Conservation (phyloP, 257 asterid genomes). For the Scutellaria baicalensis region DNA sequence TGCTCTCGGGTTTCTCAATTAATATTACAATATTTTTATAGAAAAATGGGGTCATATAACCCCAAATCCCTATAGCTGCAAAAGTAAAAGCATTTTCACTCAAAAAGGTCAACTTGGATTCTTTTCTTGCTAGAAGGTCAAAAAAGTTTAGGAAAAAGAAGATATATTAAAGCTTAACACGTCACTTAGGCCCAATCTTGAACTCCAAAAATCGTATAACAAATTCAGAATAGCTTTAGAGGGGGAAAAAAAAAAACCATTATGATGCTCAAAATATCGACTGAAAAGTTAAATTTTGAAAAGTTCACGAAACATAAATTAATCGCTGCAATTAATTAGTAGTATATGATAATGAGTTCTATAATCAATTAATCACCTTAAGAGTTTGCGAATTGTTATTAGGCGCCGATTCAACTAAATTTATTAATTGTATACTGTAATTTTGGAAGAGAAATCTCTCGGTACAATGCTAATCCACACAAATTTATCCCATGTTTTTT, state of each 20-base stretch:
- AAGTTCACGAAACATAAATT: not conserved
- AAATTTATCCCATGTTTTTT: too few relatives aligned
- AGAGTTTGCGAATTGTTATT: not conserved
- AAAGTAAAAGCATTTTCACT: not conserved
- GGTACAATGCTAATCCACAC: too few relatives aligned
- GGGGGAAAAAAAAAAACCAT: not conserved
- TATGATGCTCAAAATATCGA: conserved; percentile 5
- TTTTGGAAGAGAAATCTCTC: too few relatives aligned
- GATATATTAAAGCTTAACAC: not conserved
- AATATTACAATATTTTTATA: not conserved
- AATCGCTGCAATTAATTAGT: not conserved
- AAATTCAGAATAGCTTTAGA: not conserved
- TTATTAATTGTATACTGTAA: not conserved
- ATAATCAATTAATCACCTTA: not conserved
- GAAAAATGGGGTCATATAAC: not conserved
- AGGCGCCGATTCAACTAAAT: not conserved
- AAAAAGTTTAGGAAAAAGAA: not conserved
- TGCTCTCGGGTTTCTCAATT: not conserved
- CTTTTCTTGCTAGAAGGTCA: not conserved
- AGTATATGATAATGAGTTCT: not conserved
- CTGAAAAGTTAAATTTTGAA: conserved; percentile 4
- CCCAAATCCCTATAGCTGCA: conserved; percentile 1
- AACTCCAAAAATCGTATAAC: not conserved
- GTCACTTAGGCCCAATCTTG: not conserved
- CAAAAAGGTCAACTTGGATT: conserved; percentile 7